These are phyloP conservation scores for Penicillium rolfsii DNA, from an alignment of 2,329 filamentous ascomycete species.

Conservation along the genomic window DNA sequence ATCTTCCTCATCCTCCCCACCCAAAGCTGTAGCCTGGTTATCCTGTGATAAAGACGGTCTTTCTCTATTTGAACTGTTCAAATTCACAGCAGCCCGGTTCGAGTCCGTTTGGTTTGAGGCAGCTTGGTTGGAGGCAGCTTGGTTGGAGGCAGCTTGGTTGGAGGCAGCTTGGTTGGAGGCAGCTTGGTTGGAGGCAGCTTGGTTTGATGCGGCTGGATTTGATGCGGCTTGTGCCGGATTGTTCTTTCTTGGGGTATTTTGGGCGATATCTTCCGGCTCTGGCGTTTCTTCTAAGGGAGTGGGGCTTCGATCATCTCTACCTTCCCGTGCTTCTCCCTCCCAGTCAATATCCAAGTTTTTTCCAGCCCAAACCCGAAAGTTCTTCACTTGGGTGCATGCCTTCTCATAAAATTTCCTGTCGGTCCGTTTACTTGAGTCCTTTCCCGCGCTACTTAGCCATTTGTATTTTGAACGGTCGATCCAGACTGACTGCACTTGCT, in stretches of 20 bases:
- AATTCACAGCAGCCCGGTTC: neutral
- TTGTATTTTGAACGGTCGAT: conserved; percentile 6
- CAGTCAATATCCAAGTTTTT: neutral
- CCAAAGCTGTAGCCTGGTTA: neutral
- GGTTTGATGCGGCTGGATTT: neutral
- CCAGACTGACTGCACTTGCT: neutral
- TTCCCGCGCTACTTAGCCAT: conserved; percentile 1
- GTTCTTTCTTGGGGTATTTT: neutral
- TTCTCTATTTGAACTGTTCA: neutral
- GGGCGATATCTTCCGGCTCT: conserved; percentile 1
- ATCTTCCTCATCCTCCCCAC: neutral
- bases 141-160: too few species aligned
- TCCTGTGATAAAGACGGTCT: neutral
- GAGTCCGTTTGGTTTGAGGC: neutral
- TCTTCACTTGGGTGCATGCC: conserved; percentile 5
- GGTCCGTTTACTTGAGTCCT: conserved; percentile 1
- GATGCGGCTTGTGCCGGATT: neutral
- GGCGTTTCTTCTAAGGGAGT: conserved; percentile 4
- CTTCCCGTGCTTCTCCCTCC: neutral
- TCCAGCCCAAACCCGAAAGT: conserved; percentile 1
- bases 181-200: too few species aligned
- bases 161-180: too few species aligned
- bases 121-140: too few species aligned
- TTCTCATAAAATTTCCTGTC: conserved; percentile 4
- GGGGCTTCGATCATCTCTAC: conserved; percentile 4